Base-by-base conservation (phyloP, 2,329 filamentous ascomycete genomes). In the Colletotrichum navitas region DNA sequence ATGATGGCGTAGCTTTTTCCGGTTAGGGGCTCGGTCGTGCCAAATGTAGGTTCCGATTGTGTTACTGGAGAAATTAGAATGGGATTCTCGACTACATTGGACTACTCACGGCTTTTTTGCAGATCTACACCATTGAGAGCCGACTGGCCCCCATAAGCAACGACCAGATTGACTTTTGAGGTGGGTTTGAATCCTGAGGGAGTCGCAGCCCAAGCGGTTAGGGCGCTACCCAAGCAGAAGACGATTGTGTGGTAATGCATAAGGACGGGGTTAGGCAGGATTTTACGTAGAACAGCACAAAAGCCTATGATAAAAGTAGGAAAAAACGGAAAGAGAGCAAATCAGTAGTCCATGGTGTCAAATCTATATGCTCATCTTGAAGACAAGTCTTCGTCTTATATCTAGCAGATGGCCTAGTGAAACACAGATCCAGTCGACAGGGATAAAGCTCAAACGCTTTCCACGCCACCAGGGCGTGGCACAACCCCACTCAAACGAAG, bases 101-200 rank as follows among this genome's bases (percentile, higher is more conserved):
- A 41, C 12, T 1, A 74, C 79, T 74, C 74, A 84, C 83, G 75
- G 26, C 78, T 77, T 76, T 81, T 80, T 56, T 78, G 74, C 55
- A 85, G 72, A 5, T 81, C 80, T 32, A 76, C 79, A 39, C 83
- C 84, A 66, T 81, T 81, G 21, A 78, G 75, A 5, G 81, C 79
- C 7, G 79, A 75, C 16, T 78, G 74, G 58, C 76, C 78, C 34
- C 78, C 79, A 68, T 79, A 85, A 12, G 79, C 76, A 5, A 85
- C 82, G 12, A 83, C 74, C 49, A 85, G 79, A 65, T 80, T 75
- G 47, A 74, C 78, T 26, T 79, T 76, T n/a, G 79, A 77, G 18
- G 78, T 77, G 0, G 84, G 84, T 52, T 77, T 68, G 73, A 85
- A 86, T 32, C 82, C 82, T 6, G 76, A 55, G 5, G 84, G 84